Evolutionary conservation across 73 alveolate species (phyloP).

Genomic region (Stentor coeruleus): DNA sequence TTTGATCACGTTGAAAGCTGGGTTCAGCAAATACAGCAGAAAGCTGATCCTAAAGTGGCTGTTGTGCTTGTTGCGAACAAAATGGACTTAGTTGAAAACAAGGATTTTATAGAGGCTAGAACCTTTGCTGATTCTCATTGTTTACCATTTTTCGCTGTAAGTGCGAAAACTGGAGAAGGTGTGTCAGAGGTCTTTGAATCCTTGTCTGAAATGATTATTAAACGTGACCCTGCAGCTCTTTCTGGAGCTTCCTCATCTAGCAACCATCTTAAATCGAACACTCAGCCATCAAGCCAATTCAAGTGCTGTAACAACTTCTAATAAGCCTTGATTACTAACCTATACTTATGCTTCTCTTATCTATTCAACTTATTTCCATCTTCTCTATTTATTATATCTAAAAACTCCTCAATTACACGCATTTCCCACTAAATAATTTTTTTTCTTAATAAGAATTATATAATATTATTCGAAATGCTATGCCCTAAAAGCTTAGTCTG

Average conservation of each 20-base stretch:
- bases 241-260: too few species aligned
- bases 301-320: too few species aligned
- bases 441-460: too few species aligned
- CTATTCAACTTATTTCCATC: too few species aligned
- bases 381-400: too few species aligned
- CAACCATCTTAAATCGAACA: too few species aligned
- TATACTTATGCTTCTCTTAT: too few species aligned
- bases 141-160: not conserved
- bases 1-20: conserved; percentile 59
- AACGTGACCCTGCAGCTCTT: not conserved
- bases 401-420: too few species aligned
- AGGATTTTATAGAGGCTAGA: not conserved
- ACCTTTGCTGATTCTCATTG: conserved; percentile 5
- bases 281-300: too few species aligned
- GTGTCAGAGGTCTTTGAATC: not conserved
- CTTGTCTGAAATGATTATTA: not conserved
- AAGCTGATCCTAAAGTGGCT: conserved; percentile 36
- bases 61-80: conserved; percentile 43
- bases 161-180: conserved; percentile 6
- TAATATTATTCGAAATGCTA: too few species aligned
- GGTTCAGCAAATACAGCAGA: conserved; percentile 57
- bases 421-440: too few species aligned
- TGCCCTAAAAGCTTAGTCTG: not conserved
- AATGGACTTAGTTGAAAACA: conserved; percentile 28
- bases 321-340: too few species aligned